Percentiles rank a stretch among this genome's conserved stretches.
phyloP scores from a whole-genome alignment of 2,329 filamentous ascomycete genomes.

The Colletotrichum plurivorum region DNA sequence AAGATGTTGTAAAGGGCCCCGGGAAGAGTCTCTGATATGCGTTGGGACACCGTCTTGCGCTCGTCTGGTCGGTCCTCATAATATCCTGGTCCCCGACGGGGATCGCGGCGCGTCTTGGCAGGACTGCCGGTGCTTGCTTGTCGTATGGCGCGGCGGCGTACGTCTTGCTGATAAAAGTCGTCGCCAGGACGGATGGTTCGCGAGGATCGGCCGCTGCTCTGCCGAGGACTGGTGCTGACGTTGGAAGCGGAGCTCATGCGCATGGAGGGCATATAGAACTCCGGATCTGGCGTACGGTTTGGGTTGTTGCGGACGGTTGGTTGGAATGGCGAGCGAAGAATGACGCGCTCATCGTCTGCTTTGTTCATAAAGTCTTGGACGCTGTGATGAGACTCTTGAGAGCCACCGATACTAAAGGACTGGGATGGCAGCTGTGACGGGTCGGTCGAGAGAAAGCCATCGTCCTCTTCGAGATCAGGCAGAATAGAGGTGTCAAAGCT shows the following conservation, averaged over 20 bases:
- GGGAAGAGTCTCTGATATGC: conserved; percentile 54
- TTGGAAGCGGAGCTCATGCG: conserved; percentile 45
- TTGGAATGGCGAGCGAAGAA: conserved; percentile 68
- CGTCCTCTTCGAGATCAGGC: conserved; percentile 59
- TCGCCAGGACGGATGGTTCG: conserved; percentile 50
- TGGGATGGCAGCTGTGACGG: conserved; percentile 64
- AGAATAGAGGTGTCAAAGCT: conserved; percentile 71
- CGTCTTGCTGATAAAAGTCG: conserved; percentile 44
- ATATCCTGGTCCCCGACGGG: conserved; percentile 15
- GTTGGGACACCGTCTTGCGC: conserved; percentile 45
- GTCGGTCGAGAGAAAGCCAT: conserved; percentile 55
- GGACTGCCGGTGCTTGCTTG: conserved; percentile 44
- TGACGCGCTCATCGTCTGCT: conserved; percentile 69
- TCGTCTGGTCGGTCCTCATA: conserved; percentile 16
- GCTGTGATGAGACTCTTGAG: conserved; percentile 64
- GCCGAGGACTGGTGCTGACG: conserved; percentile 47
- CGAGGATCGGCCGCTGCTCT: conserved; percentile 52
- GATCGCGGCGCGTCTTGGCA: conserved; percentile 41
- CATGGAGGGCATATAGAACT: conserved; percentile 69
- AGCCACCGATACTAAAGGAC: conserved; percentile 58
- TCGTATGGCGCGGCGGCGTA: conserved; percentile 47
- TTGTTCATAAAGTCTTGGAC: conserved; percentile 67
- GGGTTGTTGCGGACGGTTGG: conserved; percentile 59
- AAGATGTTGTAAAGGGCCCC: conserved; percentile 55
- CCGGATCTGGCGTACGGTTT: conserved; percentile 61